These are phyloP conservation scores for Circinella umbellata DNA, from an alignment of 371 early-diverging fungal species.

Conservation along the genomic window DNA sequence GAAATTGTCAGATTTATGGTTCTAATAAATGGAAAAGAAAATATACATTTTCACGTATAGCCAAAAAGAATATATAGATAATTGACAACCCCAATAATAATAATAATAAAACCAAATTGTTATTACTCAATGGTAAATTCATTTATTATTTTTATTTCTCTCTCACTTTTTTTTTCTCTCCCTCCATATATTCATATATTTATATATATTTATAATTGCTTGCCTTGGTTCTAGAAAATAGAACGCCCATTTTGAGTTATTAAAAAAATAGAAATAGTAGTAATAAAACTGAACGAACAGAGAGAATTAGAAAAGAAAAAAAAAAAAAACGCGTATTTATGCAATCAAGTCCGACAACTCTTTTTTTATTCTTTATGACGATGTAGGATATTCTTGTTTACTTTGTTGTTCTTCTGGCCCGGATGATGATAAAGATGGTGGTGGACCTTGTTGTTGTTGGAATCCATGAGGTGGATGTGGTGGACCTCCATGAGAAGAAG, in stretches of 20 bases:
- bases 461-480: not conserved
- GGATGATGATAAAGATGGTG: not conserved
- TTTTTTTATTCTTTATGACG: not conserved
- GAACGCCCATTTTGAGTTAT: not conserved
- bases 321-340: not conserved
- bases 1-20: conserved; percentile 54
- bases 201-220: not conserved
- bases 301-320: not conserved
- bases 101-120: too few relatives aligned
- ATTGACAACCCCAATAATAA: too few relatives aligned
- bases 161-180: too few relatives aligned
- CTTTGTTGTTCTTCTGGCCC: not conserved
- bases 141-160: too few relatives aligned
- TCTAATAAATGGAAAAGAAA: not conserved
- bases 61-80: too few relatives aligned
- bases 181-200: too few relatives aligned
- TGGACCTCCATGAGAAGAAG: not conserved
- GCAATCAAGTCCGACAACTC: not conserved
- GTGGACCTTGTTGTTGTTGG: not conserved
- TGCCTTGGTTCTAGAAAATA: conserved; percentile 4
- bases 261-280: too few relatives aligned
- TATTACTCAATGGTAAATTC: too few relatives aligned
- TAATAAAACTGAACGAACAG: too few relatives aligned
- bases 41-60: too few relatives aligned
- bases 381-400: not conserved